phyloP scores from a whole-genome alignment of 805 yeast species.

The Saccharomycodes ludwigii region DNA sequence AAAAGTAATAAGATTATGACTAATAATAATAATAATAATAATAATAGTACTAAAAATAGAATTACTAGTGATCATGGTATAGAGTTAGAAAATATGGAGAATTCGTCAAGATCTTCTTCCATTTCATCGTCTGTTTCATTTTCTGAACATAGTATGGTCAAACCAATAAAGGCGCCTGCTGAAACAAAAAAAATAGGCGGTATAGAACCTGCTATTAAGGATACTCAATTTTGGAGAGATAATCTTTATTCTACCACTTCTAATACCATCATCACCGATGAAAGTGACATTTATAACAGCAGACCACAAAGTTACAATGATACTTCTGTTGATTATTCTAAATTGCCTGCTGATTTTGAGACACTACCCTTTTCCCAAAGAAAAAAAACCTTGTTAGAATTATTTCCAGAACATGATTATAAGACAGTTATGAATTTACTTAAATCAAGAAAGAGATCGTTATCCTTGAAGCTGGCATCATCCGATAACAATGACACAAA shows the following conservation, averaged over 20 bases:
- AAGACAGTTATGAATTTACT: slow-evolving; percentile 22
- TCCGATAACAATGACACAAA: no score
- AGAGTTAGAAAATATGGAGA: not conserved
- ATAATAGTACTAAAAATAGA: slow-evolving; percentile 3
- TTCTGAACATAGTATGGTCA: slow-evolving; percentile 6
- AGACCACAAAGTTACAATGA: no score
- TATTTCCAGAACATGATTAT: slow-evolving; percentile 27
- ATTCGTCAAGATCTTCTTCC: slow-evolving; percentile 1
- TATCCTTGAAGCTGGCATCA: no score
- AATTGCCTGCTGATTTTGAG: slow-evolving; percentile 40
- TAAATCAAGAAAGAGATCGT: no score
- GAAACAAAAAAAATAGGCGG: no score
- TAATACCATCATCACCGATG: not conserved
- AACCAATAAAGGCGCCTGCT: slow-evolving; percentile 2
- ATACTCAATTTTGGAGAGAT: no score
- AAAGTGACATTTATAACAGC: no score
- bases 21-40: not conserved
- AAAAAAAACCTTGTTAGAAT: slow-evolving; percentile 27
- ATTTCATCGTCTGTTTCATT: slow-evolving; percentile 9
- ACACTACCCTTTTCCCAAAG: slow-evolving; percentile 52
- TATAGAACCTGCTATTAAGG: no score
- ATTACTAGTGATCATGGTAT: not conserved
- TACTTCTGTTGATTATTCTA: slow-evolving; percentile 5
- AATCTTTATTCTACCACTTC: slow-evolving; percentile 5
- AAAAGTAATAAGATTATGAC: slow-evolving; percentile 11